These are phyloP conservation scores for Cylindricascospora bacillispora DNA, from an alignment of 1,139 yeast genomes.

Conservation along the genomic window DNA sequence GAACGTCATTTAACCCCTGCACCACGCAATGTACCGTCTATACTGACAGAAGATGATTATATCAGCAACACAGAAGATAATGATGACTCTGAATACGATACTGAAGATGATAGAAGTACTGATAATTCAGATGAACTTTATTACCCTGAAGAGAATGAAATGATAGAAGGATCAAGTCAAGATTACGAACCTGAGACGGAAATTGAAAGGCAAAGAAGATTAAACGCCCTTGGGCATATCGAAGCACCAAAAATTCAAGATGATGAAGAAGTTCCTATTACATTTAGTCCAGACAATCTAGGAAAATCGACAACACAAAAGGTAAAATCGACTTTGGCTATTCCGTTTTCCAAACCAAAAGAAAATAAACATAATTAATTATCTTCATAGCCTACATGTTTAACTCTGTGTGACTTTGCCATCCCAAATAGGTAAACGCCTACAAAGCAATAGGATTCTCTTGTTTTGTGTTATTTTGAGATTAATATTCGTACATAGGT, in stretches of 20 bases:
- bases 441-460: too few relatives aligned
- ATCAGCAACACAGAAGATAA: constrained; percentile 3
- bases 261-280: constrained; percentile 37
- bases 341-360: too few relatives aligned
- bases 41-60: constrained; percentile 4
- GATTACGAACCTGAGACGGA: constrained; percentile 38
- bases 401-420: too few relatives aligned
- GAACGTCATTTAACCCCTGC: constrained; percentile 1
- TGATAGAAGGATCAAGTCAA: constrained; percentile 1
- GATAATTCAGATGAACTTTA: constrained; percentile 17
- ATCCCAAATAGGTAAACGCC: too few relatives aligned
- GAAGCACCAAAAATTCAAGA: constrained; percentile 36
- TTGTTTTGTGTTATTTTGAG: too few relatives aligned
- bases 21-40: constrained; percentile 1
- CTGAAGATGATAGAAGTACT: constrained; percentile 4
- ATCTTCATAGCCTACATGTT: too few relatives aligned
- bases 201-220: constrained; percentile 60
- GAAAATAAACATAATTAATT: too few relatives aligned
- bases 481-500: too few relatives aligned
- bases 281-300: background rate
- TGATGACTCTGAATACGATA: constrained; percentile 6
- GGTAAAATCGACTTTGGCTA: constrained; percentile 1
- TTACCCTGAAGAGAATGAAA: too few relatives aligned
- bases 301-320: background rate
- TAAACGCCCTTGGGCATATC: constrained; percentile 65